Evolutionary conservation across 768 basidiomycete genomes (phyloP), one percentile per base, ranked within the genome.

Genomic region (Suillus discolor): DNA sequence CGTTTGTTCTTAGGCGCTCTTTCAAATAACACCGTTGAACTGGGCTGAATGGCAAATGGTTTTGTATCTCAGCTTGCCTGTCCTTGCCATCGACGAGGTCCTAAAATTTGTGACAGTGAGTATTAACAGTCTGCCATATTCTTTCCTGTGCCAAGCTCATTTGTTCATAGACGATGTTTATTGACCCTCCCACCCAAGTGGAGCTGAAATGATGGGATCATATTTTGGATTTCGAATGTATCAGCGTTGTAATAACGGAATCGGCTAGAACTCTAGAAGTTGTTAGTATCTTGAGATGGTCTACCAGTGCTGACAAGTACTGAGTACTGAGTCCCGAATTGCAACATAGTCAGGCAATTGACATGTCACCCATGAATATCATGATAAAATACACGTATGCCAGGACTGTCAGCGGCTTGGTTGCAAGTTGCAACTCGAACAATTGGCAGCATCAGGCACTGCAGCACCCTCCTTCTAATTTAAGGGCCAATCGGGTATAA

Each of bases 1-100:
- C 0, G 13, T 54, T 34, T 25, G 23, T 49, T 20, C 39, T 36
- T 38, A 95, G 92, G 82, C 88, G 8, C 73, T 97, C 65, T 98
- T 99, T 74, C 93, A 91, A 51, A 97, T 98, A 75, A 90, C 91
- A 0, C 95, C 96, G 4, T 85, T 99, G 66, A 97, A 98, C 83
- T 94, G 90, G 92, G 78, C 77, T 25, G 97, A 99, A 78, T 99
- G 97, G 97, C 88, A 90, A 77, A 96, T 95, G 20, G 96, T 99
- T 11, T 77, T 99, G 67, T 86, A 83, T 70, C 84, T 99, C 68
- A 95, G 93, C 69, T 89, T 88, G 7, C 97, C 97, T 23, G 95
- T 99, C 41, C 74, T 99, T 45, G 61, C 92, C 57, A 89, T 99
- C 57, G 97, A 99, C 77, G 97, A 99, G 78, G 71, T 91, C 31